Base-by-base conservation (phyloP, 1,284 basidiomycete genomes). In the Cryptococcus sp. region DNA sequence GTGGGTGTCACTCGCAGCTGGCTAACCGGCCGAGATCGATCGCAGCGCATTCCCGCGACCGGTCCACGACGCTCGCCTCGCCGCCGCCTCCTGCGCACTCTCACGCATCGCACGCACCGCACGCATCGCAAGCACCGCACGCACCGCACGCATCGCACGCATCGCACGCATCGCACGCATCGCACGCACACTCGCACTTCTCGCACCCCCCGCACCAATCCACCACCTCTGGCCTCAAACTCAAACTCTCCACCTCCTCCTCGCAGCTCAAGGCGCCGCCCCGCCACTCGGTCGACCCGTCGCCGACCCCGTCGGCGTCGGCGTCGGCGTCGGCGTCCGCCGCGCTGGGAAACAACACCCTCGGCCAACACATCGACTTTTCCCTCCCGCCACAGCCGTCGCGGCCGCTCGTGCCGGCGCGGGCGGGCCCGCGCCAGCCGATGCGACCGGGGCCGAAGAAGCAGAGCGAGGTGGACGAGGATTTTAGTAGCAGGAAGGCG, bases 401-500 rank as follows among this genome's bases (percentile, higher is more conserved):
- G 4, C 68, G 73, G 8, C 66, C 82, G 12, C 79, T 89, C 20
- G 77, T 91, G 2, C 82, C 85, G 0, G 73, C 80, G 15, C 85
- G 86, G 36, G 88, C 88, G 0, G 82, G 84, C 39, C 80, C 86
- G 63, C 83, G 84, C 45, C 81, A 83, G 53, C 81, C 85, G 28
- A 85, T 88, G n/a, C 79, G 83, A 59, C 82, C 89, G 4, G 87
- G 87, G 4, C 90, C 91, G 3, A 87, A 86, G 69, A 87, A 84
- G 61, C 85, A 91, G 46, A 84, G 81, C 11, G 87, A 92, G 51
- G 91, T 95, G 20, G 82, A 72, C 55, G 89, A 91, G 56, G 91
- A 95, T 75, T 94, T 91, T 68, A 91, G 87, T 70, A 88, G 88
- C 73, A 79, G 82, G 36, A 93, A 91, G 75, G 71, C 76, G 18